Evolutionary conservation across 805 yeast genomes (phyloP), one percentile per base, ranked within the genome.

Genomic region (Cyberlindnera japonica): DNA sequence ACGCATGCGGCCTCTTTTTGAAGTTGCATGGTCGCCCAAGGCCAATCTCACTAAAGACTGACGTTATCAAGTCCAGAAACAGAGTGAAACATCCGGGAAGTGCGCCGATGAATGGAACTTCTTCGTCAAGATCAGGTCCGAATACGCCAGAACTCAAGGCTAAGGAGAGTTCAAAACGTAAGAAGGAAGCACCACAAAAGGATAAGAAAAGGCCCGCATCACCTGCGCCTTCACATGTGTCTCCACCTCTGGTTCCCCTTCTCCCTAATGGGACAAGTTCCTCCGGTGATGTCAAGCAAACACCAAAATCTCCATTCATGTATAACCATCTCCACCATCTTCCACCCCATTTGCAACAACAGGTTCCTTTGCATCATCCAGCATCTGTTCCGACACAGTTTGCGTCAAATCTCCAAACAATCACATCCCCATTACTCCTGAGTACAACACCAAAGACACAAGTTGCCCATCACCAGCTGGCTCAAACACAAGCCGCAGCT

Each of bases 21-120:
- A 90, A 90, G 64, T 72, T 90, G 30, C 98, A 90, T 58, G 96
- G 96, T 18, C 76, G 95, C 39, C 87, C 96, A 27, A 73, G 98
- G 54, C 97, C 98, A 6, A 89, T 89, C 40, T 79, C 89, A 18
- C 69, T 90, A 55, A 90, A 90, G 61, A 87, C 96, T 10, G 95
- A 90, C 65, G 89, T 90, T 21, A 90, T 90, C 61, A 88, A 89
- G 65, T 81, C 93, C 31, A 74, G 98, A 58, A 90, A 90, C 59
- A 75, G 98, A 55, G 83, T 84, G 55, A 81, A 82, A 54, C 82
- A 78, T 32, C 49, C 53, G 15, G 52, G 46, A 31, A 30, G 33
- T 6, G 26, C 22, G 10, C 20, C 42, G 19, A 37, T 44, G 5
- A 39, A 40, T 19, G 40, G 41, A 23, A n/a, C n/a, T n/a, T 16